Evolutionary conservation across 2,329 filamentous ascomycete genomes (phyloP).

Genomic region (Alternaria panax): DNA sequence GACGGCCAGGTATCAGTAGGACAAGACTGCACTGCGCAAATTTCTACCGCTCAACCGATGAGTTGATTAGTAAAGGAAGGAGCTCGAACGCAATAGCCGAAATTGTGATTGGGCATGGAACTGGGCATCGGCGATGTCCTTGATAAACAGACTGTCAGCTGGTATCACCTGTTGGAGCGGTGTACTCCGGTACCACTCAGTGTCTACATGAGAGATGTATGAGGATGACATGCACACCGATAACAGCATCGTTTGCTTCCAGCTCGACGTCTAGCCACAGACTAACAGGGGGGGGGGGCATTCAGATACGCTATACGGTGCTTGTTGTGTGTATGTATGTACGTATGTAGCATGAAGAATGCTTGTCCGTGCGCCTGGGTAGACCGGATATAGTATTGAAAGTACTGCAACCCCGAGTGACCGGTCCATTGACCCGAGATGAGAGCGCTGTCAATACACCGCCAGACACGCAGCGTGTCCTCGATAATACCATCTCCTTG

Average conservation of each 20-base stretch:
- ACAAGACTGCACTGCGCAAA: neutral
- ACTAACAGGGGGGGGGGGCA: neutral
- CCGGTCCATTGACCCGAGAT: neutral
- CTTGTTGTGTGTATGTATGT: no score
- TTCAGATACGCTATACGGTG: neutral
- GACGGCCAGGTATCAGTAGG: neutral
- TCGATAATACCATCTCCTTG: neutral
- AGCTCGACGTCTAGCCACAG: neutral
- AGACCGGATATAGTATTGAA: neutral
- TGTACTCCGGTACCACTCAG: neutral
- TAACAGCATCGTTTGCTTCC: neutral
- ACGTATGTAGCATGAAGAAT: neutral
- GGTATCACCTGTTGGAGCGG: neutral
- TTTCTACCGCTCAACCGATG: neutral
- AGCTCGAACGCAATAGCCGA: neutral
- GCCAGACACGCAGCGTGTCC: neutral
- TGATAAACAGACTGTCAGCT: neutral
- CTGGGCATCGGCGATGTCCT: neutral
- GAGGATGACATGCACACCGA: neutral
- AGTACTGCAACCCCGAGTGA: neutral
- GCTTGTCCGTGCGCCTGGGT: neutral
- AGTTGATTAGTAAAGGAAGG: neutral
- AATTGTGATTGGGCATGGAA: neutral
- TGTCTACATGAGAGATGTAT: neutral
- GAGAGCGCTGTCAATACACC: neutral